Conservation (phyloP, 176 grass and related monocot species). For the Melocanna baccifera region DNA sequence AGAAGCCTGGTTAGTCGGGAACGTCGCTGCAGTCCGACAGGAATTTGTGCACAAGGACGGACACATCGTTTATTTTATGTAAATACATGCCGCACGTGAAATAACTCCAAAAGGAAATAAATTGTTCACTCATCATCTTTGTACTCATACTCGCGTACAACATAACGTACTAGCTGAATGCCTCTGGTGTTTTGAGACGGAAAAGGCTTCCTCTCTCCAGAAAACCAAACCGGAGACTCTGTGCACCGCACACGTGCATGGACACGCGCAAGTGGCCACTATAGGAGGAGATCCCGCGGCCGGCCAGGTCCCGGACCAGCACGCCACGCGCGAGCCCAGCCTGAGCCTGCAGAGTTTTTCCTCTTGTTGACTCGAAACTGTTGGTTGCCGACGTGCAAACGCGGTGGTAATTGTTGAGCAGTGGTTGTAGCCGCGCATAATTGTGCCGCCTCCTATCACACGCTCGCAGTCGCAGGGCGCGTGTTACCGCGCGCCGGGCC, state of each 20-base stretch:
- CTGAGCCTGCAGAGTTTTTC: neutral
- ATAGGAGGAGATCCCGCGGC: neutral
- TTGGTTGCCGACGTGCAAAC: neutral
- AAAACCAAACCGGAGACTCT: neutral
- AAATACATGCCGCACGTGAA: neutral
- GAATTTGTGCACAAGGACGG: neutral
- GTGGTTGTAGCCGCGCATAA: neutral
- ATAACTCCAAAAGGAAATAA: neutral
- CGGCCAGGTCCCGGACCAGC: neutral
- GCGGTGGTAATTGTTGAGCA: no score
- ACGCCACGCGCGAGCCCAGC: neutral
- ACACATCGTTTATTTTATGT: neutral
- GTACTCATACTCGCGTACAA: neutral
- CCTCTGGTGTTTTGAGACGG: neutral
- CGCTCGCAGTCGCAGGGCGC: neutral
- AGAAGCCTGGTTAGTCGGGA: neutral
- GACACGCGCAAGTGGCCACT: neutral
- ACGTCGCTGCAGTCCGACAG: neutral
- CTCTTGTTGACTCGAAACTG: neutral
- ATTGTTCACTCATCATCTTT: neutral
- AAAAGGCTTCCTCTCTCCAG: no score
- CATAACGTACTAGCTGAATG: neutral
- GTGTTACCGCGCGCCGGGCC: neutral
- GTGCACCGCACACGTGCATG: constrained; percentile 13
- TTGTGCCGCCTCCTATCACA: neutral